Evolutionary conservation across 1,139 yeast genomes (phyloP).

Genomic region (Blastobotrys apis): DNA sequence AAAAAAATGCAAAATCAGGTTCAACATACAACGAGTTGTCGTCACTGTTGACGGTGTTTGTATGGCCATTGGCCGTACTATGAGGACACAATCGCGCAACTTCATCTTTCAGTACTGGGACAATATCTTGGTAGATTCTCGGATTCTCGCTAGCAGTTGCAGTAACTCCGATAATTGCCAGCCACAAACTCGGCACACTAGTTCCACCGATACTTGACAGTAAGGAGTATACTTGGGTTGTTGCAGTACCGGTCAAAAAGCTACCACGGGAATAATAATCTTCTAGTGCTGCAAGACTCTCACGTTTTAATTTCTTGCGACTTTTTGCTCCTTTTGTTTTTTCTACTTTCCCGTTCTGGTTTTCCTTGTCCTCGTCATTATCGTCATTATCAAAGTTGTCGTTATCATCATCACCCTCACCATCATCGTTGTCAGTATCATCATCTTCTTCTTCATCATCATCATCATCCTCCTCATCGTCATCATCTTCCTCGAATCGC

Average conservation of each 20-base stretch:
- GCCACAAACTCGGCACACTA: slow-evolving; percentile 69
- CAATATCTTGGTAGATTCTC: slow-evolving; percentile 65
- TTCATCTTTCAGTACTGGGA: slow-evolving; percentile 77
- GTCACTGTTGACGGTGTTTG: slow-evolving; percentile 33
- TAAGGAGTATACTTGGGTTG: slow-evolving; percentile 76
- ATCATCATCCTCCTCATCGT: slow-evolving; percentile 30
- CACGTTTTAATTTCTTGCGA: slow-evolving; percentile 10
- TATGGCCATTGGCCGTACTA: slow-evolving; percentile 4
- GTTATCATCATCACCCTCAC: slow-evolving; percentile 29
- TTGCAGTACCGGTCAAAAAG: slow-evolving; percentile 65
- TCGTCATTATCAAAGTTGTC: slow-evolving; percentile 14
- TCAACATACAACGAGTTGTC: slow-evolving; percentile 63
- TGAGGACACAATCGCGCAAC: slow-evolving; percentile 62
- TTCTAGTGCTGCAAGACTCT: slow-evolving; percentile 18
- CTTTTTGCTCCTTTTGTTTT: slow-evolving; percentile 25
- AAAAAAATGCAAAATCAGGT: slow-evolving; percentile 78
- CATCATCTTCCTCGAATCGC: slow-evolving; percentile 34
- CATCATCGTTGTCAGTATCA: slow-evolving; percentile 18
- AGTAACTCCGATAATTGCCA: slow-evolving; percentile 82
- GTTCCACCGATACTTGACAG: slow-evolving; percentile 78
- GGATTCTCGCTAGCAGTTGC: slow-evolving; percentile 74
- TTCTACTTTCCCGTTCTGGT: background rate
- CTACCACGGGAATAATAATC: slow-evolving; percentile 56
- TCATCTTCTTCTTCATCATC: slow-evolving; percentile 18
- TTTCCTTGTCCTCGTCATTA: slow-evolving; percentile 17